Base-by-base conservation (phyloP, 345 rosid species). In the Zanthoxylum bungeanum region DNA sequence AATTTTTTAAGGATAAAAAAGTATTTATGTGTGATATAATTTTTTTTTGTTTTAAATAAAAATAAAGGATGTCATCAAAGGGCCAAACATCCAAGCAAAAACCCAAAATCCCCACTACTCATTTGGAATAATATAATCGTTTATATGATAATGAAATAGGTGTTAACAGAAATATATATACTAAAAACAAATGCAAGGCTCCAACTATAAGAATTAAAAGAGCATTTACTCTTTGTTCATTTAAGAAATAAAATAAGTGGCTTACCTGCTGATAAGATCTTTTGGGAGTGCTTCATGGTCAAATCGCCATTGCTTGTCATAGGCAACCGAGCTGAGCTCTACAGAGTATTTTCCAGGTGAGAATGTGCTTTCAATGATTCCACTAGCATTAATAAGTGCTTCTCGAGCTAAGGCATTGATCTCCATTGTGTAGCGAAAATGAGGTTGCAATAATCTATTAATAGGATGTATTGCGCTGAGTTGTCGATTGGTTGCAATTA, bases 401-500 rank as follows among this genome's bases (percentile, higher is more conserved):
- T 77, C 77, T 39, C 96, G 81, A 62, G 97, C 96, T 27, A 89
- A 77, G 7, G 91, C 87, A 73, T 92, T 92, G 72, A 89, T 87
- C 79, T 86, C 88, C 85, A 92, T 84, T 21, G 97, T 89, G 81
- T 89, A 89, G 16, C 96, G 79, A 71, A 89, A 88, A 77, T 92
- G 95, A 2, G 97, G 97, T 40, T 73, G 84, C 49, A 92, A 51
- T 25, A 88, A 74, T 73, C 83, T 75, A 49, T 84, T 76, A 63
- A 91, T 86, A 1, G 95, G 95, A 75, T 91, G 95, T 90, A 89
- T 80, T 1, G 63, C 84, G 49, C 97, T 92, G 17, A 89, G 85
- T 51, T 90, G 96, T 70, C 97, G 77, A 51, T 88, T 83, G 8
- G 91, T 70, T 1, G 96, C 91, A 66, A 92, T 88, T 73, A 92